Base-by-base conservation (phyloP, 2,329 filamentous ascomycete genomes). In the Fusarium tricinctum region DNA sequence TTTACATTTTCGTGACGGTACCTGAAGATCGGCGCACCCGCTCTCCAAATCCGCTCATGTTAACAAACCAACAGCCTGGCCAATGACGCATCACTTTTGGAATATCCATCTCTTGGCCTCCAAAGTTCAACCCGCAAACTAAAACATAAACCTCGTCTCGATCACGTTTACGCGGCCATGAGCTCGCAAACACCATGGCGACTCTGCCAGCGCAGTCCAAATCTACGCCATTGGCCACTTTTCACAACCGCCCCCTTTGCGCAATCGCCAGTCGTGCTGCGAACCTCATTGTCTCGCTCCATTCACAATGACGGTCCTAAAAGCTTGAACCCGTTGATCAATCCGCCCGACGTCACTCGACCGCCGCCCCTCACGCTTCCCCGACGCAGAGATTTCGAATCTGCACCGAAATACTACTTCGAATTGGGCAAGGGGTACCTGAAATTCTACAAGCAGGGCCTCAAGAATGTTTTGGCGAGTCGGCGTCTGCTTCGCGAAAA, bases 361-460 rank as follows among this genome's bases (percentile, higher is more conserved):
- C 92, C 94, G 1, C 88, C 92, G 1, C 84, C 86, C 0, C 84
- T 97, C 65, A 77, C 83, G 43, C 81, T 92, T 4, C 92, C 92
- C 8, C 76, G 78, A 7, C 85, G 88, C 53, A 78, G 79, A 56
- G 73, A 78, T 38, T 73, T 73, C 19, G 69, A 76, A 20, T 79
- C 77, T 17, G 65, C 69, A 3, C 70, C 73, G 9, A 72, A 69
- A 46, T 87, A 92, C 80, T 82, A 88, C 65, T 86, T 87, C 74
- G 77, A 80, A 43, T 81, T 90, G 28, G 95, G 93, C 66, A 91
- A 91, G 77, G 88, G 91, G 51, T 97, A 97, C 79, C 78, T 91
- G 12, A 79, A 80, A 35, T 98, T 98, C 86, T 98, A 97, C 88
- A 97, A 96, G 80, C 85, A 88, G 2, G 95, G 94, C 19, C 80